phyloP scores from a whole-genome alignment of 192 early-diverging fungal species.

The Coemansia sp. region DNA sequence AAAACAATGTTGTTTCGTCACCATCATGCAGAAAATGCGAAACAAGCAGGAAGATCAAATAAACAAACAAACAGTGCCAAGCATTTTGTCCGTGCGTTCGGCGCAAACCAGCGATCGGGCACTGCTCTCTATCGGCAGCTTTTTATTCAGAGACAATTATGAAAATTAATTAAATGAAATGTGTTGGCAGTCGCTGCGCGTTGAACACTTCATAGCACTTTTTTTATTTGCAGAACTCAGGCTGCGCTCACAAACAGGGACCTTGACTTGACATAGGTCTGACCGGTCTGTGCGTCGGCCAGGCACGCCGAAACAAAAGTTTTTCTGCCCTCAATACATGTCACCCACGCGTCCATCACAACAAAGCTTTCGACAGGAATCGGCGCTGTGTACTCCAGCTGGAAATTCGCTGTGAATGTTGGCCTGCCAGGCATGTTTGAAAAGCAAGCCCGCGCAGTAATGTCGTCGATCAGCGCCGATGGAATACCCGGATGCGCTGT shows the following conservation, averaged over 20 bases:
- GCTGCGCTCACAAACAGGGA: slow-evolving; percentile 37
- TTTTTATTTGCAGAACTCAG: neutral
- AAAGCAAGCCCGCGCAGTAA: slow-evolving; percentile 33
- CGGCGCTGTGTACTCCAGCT: slow-evolving; percentile 33
- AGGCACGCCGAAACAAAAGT: slow-evolving; percentile 26
- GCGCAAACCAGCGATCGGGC: too few species aligned
- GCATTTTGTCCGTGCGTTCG: too few species aligned
- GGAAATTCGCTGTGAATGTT: slow-evolving; percentile 44
- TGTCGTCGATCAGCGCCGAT: slow-evolving; percentile 36
- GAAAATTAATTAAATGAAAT: neutral
- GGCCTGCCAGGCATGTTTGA: slow-evolving; percentile 29
- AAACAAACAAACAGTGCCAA: too few species aligned
- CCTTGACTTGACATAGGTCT: slow-evolving; percentile 23
- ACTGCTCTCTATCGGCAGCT: too few species aligned
- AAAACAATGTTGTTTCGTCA: neutral
- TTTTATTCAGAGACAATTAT: too few species aligned
- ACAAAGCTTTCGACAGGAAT: slow-evolving; percentile 23
- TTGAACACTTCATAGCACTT: too few species aligned
- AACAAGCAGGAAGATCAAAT: too few species aligned
- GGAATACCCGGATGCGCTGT: slow-evolving; percentile 30
- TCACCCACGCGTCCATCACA: slow-evolving; percentile 46
- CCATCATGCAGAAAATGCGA: too few species aligned
- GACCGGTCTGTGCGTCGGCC: slow-evolving; percentile 26
- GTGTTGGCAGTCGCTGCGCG: too few species aligned
- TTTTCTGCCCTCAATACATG: slow-evolving; percentile 38